phyloP scores from a whole-genome alignment of 2,329 filamentous ascomycete genomes.

The Fusarium cyanostomum region DNA sequence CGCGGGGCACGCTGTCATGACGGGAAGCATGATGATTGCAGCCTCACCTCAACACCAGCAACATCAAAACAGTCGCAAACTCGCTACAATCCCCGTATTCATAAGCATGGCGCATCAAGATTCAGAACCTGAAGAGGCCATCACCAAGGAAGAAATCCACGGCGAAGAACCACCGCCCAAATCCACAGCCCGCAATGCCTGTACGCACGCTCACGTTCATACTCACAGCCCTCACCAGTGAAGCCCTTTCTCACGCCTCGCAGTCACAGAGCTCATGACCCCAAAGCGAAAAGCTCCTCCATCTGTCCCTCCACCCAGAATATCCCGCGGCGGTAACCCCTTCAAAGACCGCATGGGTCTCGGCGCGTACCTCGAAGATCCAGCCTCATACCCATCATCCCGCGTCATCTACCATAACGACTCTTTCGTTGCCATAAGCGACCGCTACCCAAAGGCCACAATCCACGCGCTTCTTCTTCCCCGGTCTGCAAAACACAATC shows the following conservation, averaged over 20 bases:
- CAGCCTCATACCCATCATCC: slow-evolving; percentile 67
- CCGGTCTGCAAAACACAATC: slow-evolving; percentile 68
- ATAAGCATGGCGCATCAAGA: slow-evolving; percentile 39
- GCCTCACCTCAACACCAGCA: slow-evolving; percentile 1
- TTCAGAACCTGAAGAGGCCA: slow-evolving; percentile 52
- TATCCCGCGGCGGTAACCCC: slow-evolving; percentile 39
- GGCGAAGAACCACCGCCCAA: slow-evolving; percentile 43
- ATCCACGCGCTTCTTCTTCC: slow-evolving; percentile 91
- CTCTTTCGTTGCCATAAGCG: slow-evolving; percentile 79
- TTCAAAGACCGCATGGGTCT: slow-evolving; percentile 69
- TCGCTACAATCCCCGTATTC: not conserved
- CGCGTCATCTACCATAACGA: slow-evolving; percentile 73
- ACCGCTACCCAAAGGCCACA: slow-evolving; percentile 85
- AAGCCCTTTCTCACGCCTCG: slow-evolving; percentile 16
- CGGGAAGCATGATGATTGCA: slow-evolving; percentile 13
- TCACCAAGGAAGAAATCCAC: slow-evolving; percentile 54
- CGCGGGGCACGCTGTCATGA: slow-evolving; percentile 21
- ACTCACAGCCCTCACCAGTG: not conserved
- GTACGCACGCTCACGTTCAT: slow-evolving; percentile 43
- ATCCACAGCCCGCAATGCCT: slow-evolving; percentile 52
- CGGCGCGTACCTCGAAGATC: slow-evolving; percentile 71
- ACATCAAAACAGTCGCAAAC: not conserved
- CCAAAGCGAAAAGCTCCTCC: slow-evolving; percentile 48
- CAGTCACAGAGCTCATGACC: slow-evolving; percentile 49
- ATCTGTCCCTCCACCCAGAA: slow-evolving; percentile 23